Base-by-base conservation (phyloP, 139 green algal species). In the Micractinium sp. region DNA sequence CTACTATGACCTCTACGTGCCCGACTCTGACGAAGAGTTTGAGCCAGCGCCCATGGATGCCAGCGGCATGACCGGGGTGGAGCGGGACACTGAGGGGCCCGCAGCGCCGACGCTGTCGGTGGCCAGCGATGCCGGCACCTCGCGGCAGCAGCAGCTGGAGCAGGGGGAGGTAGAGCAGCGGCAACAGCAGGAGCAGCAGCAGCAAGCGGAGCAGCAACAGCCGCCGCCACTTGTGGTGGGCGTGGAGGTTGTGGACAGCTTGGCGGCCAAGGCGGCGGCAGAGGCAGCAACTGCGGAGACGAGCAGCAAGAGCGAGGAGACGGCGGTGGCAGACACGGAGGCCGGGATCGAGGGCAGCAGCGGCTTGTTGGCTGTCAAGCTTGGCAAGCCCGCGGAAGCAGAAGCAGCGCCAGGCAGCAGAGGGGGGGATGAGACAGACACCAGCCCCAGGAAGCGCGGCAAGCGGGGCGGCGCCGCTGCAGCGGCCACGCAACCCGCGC, bases 21-120 rank as follows among this genome's bases (percentile, higher is more conserved):
- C 92, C 16, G 93, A 91, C 83, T 90, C 75, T 3, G 93, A 95
- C 81, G 93, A 95, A 75, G 93, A 95, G 84, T 91, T 91, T 67
- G 90, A 93, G 60, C 84, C 89, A 23, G 83, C 84, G 2, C 47
- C 85, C 39, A 71, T 41, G 25, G 47, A 60, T 18, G 61, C 71
- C n/a, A 92, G 87, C 47, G 92, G 92, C 66, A 92, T 94, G 90
- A 94, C 79, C 0, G 85, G 80, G 12, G 85, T 88, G 41, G 41
- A 88, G 71, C 41, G 71, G 7, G 35, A 47, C 38, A 69, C 27
- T 29, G 85, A 56, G 22, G 77, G 77, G 22, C 23, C 13, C 5
- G 77, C 77, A 19, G 77, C 31, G 16, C 23, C 63, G 5, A 61
- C 63, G 16, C 61, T 86, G 60, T 88, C 83, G 20, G 66, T 47